Evolutionary conservation across 73 alveolate species (phyloP).

Genomic region (Durusdinium trenchii): DNA sequence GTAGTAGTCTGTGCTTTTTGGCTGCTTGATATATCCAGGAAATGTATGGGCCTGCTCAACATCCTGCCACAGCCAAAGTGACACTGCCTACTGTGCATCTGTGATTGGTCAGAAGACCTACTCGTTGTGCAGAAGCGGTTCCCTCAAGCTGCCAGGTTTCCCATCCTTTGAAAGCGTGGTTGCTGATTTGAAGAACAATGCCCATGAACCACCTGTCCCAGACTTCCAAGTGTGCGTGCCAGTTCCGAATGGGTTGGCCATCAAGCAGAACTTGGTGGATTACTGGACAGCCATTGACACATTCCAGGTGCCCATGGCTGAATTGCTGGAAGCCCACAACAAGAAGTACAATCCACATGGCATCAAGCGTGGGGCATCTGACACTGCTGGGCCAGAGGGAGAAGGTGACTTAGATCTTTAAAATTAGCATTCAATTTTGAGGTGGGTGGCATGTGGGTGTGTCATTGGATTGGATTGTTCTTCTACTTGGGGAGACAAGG

Average conservation of each 20-base stretch:
- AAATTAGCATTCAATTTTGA: too few species aligned
- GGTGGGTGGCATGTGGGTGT: too few species aligned
- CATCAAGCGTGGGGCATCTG: background rate
- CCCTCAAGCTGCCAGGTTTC: conserved; percentile 4
- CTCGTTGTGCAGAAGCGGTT: background rate
- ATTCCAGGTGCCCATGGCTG: background rate
- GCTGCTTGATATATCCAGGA: background rate
- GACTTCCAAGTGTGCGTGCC: conserved; percentile 13
- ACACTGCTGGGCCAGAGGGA: too few species aligned
- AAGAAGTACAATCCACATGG: conserved; percentile 41
- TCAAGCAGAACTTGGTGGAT: conserved; percentile 30
- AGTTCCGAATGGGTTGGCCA: conserved; percentile 19
- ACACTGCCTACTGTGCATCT: background rate
- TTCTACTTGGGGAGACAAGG: too few species aligned
- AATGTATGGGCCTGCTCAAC: background rate
- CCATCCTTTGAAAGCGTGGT: background rate
- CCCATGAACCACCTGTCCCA: background rate
- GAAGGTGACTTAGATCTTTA: too few species aligned
- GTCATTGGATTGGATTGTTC: too few species aligned
- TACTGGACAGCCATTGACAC: background rate
- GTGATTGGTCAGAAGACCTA: background rate
- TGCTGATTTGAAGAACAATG: background rate
- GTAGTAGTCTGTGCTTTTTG: too few species aligned
- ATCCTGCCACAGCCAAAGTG: background rate
- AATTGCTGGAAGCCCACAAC: background rate